Conservation (phyloP, 202 grass and related monocot genomes). For the Bolboschoenoplectus hybrid region DNA sequence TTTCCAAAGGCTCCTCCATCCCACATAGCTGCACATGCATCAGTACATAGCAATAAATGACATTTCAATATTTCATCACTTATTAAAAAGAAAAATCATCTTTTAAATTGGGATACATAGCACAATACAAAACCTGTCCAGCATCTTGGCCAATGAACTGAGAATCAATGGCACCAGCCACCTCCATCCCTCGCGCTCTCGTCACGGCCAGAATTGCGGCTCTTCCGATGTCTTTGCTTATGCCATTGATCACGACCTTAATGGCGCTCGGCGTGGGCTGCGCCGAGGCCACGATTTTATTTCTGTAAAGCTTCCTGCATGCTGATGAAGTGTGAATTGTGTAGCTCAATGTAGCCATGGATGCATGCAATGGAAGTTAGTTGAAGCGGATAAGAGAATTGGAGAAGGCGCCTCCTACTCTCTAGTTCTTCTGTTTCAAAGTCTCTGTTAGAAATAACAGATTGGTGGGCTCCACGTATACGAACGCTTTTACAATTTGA, state of each 20-base stretch:
- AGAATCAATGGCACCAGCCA: slow-evolving; percentile 76
- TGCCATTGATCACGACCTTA: slow-evolving; percentile 82
- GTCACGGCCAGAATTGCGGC: slow-evolving; percentile 56
- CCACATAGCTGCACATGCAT: slow-evolving; percentile 57
- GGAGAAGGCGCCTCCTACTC: not conserved
- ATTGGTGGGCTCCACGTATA: not conserved
- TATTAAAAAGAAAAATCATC: not conserved
- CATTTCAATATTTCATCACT: not conserved
- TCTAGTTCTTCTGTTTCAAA: not conserved
- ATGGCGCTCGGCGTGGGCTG: slow-evolving; percentile 63
- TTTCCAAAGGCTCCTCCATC: slow-evolving; percentile 80
- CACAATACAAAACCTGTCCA: slow-evolving; percentile 53
- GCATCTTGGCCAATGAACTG: slow-evolving; percentile 63
- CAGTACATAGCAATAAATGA: not conserved
- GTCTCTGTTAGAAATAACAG: not conserved
- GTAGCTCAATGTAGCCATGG: slow-evolving; percentile 48
- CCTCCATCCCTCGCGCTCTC: slow-evolving; percentile 77
- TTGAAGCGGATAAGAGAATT: slow-evolving; percentile 22
- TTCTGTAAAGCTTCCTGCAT: slow-evolving; percentile 32
- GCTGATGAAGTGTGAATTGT: slow-evolving; percentile 36
- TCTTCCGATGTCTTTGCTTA: slow-evolving; percentile 69
- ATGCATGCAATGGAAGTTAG: slow-evolving; percentile 4
- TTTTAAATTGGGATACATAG: not conserved
- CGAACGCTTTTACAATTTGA: not conserved
- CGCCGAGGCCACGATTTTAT: slow-evolving; percentile 44